Conservation (phyloP, 2,329 filamentous ascomycete genomes). For the Aurifilum marmelostoma region DNA sequence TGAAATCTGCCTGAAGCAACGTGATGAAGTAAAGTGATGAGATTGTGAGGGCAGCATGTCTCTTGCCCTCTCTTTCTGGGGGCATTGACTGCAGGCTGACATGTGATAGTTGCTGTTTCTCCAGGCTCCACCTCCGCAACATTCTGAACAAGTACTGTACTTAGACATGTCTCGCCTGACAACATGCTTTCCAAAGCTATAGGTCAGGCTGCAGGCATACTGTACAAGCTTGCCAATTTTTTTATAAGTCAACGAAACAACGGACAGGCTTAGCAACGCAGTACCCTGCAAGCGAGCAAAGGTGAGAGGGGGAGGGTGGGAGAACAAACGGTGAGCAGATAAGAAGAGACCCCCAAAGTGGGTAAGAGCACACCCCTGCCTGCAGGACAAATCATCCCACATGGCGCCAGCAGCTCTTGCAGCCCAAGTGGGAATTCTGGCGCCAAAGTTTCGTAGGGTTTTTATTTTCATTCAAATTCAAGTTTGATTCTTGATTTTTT, state of each 20-base stretch:
- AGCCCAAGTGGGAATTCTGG: constrained; percentile 1
- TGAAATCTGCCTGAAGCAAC: background rate
- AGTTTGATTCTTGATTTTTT: no score
- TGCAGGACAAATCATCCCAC: constrained; percentile 18
- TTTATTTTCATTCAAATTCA: no score
- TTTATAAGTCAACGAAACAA: background rate
- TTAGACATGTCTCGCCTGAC: background rate
- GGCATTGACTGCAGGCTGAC: background rate
- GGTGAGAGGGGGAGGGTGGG: background rate
- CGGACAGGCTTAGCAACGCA: background rate
- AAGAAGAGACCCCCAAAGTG: background rate
- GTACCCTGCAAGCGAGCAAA: background rate
- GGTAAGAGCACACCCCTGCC: constrained; percentile 13
- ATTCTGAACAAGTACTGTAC: no score
- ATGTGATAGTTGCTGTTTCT: constrained; percentile 2
- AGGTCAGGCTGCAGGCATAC: background rate
- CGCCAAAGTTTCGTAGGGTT: background rate
- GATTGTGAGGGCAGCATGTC: background rate
- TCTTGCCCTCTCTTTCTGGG: background rate
- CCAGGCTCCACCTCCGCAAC: background rate
- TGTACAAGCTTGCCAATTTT: background rate
- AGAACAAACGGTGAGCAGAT: constrained; percentile 4
- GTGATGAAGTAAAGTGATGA: background rate
- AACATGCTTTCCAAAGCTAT: background rate
- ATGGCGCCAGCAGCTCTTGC: constrained; percentile 13